A percentile compares a stretch with the other conserved stretches of the same genome.
These are phyloP conservation scores for Yamadazyma oceani DNA, from an alignment of 1,139 yeast species.

Conservation along the genomic window DNA sequence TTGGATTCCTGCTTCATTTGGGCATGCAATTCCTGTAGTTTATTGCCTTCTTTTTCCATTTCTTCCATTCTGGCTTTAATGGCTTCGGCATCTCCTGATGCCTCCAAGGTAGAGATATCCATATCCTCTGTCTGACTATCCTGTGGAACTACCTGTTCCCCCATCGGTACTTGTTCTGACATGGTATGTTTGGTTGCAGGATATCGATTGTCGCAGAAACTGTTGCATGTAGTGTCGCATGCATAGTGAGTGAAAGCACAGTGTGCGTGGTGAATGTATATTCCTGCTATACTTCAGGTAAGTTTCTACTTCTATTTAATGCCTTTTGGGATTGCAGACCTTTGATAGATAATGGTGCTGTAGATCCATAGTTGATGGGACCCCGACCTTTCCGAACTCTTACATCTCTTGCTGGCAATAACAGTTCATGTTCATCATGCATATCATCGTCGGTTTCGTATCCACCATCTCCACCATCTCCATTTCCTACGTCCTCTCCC, in stretches of 20 bases:
- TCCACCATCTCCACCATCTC: constrained; percentile 32
- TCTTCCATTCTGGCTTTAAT: constrained; percentile 20
- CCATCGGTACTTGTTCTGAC: constrained; percentile 22
- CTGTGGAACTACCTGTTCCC: not conserved
- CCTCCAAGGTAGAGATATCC: not conserved
- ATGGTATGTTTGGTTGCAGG: constrained; percentile 12
- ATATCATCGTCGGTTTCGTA: constrained; percentile 49
- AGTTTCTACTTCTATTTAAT: constrained; percentile 35
- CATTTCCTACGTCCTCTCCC: constrained; percentile 24
- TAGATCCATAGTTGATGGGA: constrained; percentile 21
- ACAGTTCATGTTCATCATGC: constrained; percentile 31
- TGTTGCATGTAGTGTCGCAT: no score
- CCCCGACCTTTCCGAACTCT: constrained; percentile 4
- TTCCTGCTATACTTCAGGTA: constrained; percentile 26
- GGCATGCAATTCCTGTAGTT: constrained; percentile 26
- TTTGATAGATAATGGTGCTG: constrained; percentile 16
- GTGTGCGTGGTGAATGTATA: no score
- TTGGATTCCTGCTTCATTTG: constrained; percentile 13
- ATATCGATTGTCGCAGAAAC: no score
- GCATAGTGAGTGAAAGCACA: no score
- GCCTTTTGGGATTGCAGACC: constrained; percentile 7
- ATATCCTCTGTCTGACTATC: not conserved
- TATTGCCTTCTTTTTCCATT: constrained; percentile 31
- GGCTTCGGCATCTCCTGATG: constrained; percentile 2
- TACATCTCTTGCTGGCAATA: constrained; percentile 23